Percentiles rank a stretch among this genome's conserved stretches.
These are phyloP conservation scores for Colletotrichum godetiae DNA, from an alignment of 2,329 filamentous ascomycete genomes.

Conservation along the genomic window DNA sequence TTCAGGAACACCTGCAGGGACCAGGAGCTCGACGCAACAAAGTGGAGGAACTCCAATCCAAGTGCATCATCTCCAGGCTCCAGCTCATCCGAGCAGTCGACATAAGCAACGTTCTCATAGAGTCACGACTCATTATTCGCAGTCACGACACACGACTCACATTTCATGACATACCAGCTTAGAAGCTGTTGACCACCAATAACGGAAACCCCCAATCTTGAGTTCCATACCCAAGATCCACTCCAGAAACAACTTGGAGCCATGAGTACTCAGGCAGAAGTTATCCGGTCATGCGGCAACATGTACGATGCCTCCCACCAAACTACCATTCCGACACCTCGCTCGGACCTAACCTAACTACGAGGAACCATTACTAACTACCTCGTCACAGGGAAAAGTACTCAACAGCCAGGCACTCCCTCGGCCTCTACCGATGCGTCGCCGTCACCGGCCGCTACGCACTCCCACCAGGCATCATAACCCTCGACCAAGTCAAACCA, in stretches of 20 bases:
- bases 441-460: slow-evolving; percentile 57
- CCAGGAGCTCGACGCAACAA: slow-evolving; percentile 15
- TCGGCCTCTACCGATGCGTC: slow-evolving; percentile 61
- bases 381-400: slow-evolving; percentile 51
- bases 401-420: slow-evolving; percentile 57
- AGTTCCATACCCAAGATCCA: background rate
- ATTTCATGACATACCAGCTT: background rate
- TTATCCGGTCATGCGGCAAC: slow-evolving; percentile 28
- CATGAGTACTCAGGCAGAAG: slow-evolving; percentile 1
- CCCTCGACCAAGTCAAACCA: slow-evolving; percentile 7
- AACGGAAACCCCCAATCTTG: background rate
- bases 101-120: too few species aligned
- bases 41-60: background rate
- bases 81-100: background rate
- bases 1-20: slow-evolving; percentile 3
- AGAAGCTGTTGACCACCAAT: background rate
- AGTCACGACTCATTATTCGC: too few species aligned
- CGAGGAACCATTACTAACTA: too few species aligned
- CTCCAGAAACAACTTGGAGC: background rate
- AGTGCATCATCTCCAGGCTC: background rate
- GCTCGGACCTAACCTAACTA: too few species aligned
- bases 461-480: slow-evolving; percentile 21
- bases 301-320: background rate
- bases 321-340: too few species aligned
- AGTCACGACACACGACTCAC: too few species aligned